phyloP scores from a whole-genome alignment of 495 filamentous ascomycete genomes.

The Penicillium ochrochloron region DNA sequence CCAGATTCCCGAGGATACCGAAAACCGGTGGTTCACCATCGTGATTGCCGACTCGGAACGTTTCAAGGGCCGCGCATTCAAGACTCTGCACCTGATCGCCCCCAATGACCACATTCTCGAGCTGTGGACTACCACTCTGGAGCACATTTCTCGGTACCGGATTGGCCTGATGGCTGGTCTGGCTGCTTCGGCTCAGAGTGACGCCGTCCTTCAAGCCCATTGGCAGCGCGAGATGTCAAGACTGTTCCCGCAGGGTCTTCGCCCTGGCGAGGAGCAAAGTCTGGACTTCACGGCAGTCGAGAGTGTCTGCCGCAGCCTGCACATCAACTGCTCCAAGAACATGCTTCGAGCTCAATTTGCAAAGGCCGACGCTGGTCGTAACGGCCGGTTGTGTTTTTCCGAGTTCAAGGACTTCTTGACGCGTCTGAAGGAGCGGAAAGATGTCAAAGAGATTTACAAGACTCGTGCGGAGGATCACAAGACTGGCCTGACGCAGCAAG shows the following conservation, averaged over 20 bases:
- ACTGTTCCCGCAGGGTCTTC: conserved; percentile 59
- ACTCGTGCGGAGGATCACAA: conserved; percentile 52
- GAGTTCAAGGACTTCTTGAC: conserved; percentile 84
- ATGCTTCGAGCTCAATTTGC: conserved; percentile 77
- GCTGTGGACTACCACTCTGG: conserved; percentile 80
- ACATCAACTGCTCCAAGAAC: conserved; percentile 82
- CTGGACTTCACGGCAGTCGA: conserved; percentile 79
- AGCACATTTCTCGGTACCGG: conserved; percentile 78
- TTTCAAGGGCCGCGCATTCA: conserved; percentile 68
- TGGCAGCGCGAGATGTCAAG: conserved; percentile 88
- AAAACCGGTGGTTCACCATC: conserved; percentile 84
- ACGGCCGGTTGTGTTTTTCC: conserved; percentile 68
- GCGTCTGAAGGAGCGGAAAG: conserved; percentile 79
- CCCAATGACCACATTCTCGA: conserved; percentile 68
- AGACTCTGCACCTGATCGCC: conserved; percentile 84
- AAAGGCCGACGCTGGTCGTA: conserved; percentile 65
- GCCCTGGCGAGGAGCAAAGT: conserved; percentile 63
- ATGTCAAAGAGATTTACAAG: conserved; percentile 74
- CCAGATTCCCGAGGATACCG: conserved; percentile 62
- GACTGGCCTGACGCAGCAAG: conserved; percentile 65
- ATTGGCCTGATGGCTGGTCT: conserved; percentile 87
- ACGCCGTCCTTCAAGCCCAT: conserved; percentile 76
- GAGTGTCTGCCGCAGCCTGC: conserved; percentile 80
- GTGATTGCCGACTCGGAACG: conserved; percentile 73
- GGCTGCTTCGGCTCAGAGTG: conserved; percentile 71